phyloP scores from a whole-genome alignment of 140 eudicot genomes.

The Bidens hawaiensis region DNA sequence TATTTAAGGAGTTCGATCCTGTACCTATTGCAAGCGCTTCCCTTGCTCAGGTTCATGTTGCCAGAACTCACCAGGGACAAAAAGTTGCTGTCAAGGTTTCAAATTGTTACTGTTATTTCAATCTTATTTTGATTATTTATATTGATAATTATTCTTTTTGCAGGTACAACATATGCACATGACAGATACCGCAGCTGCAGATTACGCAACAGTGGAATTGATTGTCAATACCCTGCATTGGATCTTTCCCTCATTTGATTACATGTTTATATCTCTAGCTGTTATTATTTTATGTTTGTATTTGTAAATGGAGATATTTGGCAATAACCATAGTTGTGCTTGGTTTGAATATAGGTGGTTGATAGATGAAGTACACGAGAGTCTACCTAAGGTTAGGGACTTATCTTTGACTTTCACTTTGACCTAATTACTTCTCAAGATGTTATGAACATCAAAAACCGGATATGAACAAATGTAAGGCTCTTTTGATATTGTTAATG shows the following conservation, averaged over 20 bases:
- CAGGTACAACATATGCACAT: constrained; percentile 97
- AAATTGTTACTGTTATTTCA: background rate
- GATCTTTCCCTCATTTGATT: constrained; percentile 87
- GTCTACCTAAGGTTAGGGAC: constrained; percentile 75
- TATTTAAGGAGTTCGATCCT: constrained; percentile 83
- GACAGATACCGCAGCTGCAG: constrained; percentile 99
- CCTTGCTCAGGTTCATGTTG: constrained; percentile 94
- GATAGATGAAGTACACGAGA: constrained; percentile 81
- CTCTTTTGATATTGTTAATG: constrained; percentile 19
- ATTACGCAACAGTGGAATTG: constrained; percentile 86
- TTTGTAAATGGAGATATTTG: background rate
- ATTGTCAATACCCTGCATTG: constrained; percentile 82
- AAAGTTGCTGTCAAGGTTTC: constrained; percentile 91
- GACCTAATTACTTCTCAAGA: background rate
- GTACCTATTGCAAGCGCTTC: constrained; percentile 97
- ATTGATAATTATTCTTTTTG: constrained; percentile 1
- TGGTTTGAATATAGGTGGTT: constrained; percentile 62
- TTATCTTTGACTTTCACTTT: background rate
- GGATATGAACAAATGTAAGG: background rate
- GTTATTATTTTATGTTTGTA: background rate
- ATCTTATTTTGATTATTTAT: constrained; percentile 5
- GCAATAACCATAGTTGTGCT: constrained; percentile 7
- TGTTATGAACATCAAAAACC: background rate
- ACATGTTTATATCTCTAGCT: constrained; percentile 44
- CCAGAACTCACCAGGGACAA: constrained; percentile 72